phyloP scores from a whole-genome alignment of 768 basidiomycete species.

The Rhodotorula paludigena region DNA sequence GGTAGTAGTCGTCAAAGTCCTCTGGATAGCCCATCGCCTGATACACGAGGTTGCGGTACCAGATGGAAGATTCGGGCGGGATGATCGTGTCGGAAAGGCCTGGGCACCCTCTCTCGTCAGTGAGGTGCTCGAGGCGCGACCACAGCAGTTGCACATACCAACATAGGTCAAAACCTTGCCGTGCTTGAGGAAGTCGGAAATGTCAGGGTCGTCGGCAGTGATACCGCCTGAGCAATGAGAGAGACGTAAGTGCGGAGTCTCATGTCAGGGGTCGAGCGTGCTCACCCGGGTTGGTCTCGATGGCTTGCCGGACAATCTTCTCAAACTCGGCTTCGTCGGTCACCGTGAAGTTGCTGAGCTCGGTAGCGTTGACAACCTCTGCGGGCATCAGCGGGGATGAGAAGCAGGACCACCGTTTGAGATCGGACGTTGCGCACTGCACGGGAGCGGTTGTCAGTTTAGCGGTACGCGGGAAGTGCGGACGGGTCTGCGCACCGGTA shows the following conservation, averaged over 20 bases:
- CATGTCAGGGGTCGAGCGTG: not conserved
- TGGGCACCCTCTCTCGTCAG: not conserved
- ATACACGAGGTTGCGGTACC: conserved; percentile 13
- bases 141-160: not conserved
- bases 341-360: not conserved
- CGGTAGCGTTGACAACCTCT: not conserved
- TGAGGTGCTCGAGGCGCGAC: too few relatives aligned
- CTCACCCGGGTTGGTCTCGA: conserved; percentile 30
- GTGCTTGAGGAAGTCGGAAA: conserved; percentile 27
- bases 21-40: conserved; percentile 14
- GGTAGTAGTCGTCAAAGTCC: conserved; percentile 21
- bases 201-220: conserved; percentile 23
- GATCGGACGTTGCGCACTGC: too few relatives aligned
- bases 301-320: conserved; percentile 12
- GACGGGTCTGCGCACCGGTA: too few relatives aligned
- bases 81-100: conserved; percentile 31
- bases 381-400: too few relatives aligned
- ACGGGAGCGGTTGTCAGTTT: too few relatives aligned
- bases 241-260: not conserved
- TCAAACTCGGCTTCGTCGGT: conserved; percentile 20
- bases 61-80: conserved; percentile 13
- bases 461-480: too few relatives aligned
- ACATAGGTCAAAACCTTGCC: conserved; percentile 31
- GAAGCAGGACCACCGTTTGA: too few relatives aligned
- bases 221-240: not conserved